Conservation (phyloP, 176 grass and related monocot genomes). For the Cenchrus purpureus region DNA sequence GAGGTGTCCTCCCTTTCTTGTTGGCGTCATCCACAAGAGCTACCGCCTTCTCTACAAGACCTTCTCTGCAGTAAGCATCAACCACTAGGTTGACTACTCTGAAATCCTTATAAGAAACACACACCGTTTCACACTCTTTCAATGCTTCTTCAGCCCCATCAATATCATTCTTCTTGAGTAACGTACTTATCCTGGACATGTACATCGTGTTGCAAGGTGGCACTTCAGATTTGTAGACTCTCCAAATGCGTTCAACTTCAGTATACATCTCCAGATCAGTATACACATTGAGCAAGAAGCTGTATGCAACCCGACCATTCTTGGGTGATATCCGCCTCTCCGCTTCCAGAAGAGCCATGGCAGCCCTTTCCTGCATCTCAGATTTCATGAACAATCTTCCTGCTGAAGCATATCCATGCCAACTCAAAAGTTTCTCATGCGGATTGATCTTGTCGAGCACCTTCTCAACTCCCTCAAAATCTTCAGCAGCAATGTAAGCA, state of each 20-base stretch:
- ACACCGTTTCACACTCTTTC: conserved; percentile 52
- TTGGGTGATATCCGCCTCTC: conserved; percentile 45
- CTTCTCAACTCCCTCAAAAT: conserved; percentile 44
- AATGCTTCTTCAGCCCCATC: conserved; percentile 47
- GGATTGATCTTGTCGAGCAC: conserved; percentile 34
- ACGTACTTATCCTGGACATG: conserved; percentile 53
- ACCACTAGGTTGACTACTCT: conserved; percentile 47
- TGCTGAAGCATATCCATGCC: conserved; percentile 40
- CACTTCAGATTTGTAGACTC: conserved; percentile 39
- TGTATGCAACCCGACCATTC: conserved; percentile 36
- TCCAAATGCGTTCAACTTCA: conserved; percentile 52
- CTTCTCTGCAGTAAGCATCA: conserved; percentile 54
- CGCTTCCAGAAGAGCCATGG: conserved; percentile 39
- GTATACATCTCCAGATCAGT: conserved; percentile 48
- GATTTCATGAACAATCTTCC: conserved; percentile 42
- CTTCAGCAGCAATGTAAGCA: conserved; percentile 27
- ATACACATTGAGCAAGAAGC: conserved; percentile 47
- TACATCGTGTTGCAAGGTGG: conserved; percentile 49
- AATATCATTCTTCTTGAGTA: conserved; percentile 57
- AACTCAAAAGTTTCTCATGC: conserved; percentile 9
- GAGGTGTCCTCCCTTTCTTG: conserved; percentile 49
- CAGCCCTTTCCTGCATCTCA: conserved; percentile 46
- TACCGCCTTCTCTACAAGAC: conserved; percentile 62
- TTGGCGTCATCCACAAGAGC: conserved; percentile 49
- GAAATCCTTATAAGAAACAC: conserved; percentile 39